Conservation (phyloP, 2,329 filamentous ascomycete species). For the Fonsecaea monophora region DNA sequence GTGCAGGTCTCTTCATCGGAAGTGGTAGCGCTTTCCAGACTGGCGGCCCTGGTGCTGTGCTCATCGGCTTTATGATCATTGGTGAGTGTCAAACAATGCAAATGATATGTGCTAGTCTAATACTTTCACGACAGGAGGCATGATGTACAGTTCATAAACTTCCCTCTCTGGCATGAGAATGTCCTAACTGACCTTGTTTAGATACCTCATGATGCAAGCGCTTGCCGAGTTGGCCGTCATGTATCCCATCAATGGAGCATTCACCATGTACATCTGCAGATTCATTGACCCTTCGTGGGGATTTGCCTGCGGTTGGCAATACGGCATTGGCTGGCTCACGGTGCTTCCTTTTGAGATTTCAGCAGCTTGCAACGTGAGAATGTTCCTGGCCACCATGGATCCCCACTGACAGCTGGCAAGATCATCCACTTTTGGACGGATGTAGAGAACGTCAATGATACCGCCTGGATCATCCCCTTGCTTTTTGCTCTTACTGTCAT, state of each 20-base stretch:
- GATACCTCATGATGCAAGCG: conserved; percentile 61
- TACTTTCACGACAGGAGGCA: conserved; percentile 41
- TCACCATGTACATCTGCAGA: conserved; percentile 62
- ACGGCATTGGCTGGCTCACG: conserved; percentile 63
- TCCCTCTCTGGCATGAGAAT: conserved; percentile 49
- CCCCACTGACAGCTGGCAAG: conserved; percentile 55
- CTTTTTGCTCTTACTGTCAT: conserved; percentile 27
- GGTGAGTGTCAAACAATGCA: conserved; percentile 53
- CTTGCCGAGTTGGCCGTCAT: conserved; percentile 65
- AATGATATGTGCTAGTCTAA: conserved; percentile 35
- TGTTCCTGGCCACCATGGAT: conserved; percentile 38
- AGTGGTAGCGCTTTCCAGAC: conserved; percentile 46
- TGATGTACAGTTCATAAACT: conserved; percentile 55
- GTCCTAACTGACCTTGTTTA: conserved; percentile 46
- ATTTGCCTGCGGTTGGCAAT: conserved; percentile 51
- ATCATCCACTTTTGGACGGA: conserved; percentile 66
- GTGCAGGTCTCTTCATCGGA: conserved; percentile 52
- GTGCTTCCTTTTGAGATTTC: conserved; percentile 60
- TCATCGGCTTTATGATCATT: conserved; percentile 78
- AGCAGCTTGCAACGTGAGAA: conserved; percentile 51
- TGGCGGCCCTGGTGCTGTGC: conserved; percentile 61
- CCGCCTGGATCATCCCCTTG: conserved; percentile 39
- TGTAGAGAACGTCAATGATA: conserved; percentile 41
- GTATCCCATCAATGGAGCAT: conserved; percentile 68
- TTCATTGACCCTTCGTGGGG: conserved; percentile 55